Evolutionary conservation across 2,329 filamentous ascomycete species (phyloP).

Genomic region (Verticillium alfalfae): DNA sequence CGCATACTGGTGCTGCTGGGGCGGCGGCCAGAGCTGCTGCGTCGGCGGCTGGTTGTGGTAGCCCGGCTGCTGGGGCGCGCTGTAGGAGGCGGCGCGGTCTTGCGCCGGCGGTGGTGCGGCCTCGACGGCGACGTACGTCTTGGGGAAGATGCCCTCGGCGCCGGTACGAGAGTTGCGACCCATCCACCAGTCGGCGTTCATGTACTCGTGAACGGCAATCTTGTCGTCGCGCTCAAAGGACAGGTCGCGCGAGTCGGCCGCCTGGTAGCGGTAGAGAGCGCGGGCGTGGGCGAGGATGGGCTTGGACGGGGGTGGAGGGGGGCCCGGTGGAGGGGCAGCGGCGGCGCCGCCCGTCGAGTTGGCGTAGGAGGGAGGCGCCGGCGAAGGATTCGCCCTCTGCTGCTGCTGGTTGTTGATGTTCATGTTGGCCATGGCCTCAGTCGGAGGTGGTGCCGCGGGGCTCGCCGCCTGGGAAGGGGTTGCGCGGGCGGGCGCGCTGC

Average conservation of each 20-base stretch:
- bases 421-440: constrained; percentile 37
- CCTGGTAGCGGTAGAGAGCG: constrained; percentile 79
- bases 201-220: constrained; percentile 79
- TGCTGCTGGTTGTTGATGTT: constrained; percentile 17
- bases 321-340: constrained; percentile 12
- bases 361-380: constrained; percentile 46
- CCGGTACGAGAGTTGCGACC: constrained; percentile 79
- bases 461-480: constrained; percentile 21
- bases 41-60: constrained; percentile 16
- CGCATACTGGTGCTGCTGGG: constrained; percentile 17
- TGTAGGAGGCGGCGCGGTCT: constrained; percentile 31
- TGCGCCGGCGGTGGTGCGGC: constrained; percentile 41
- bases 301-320: constrained; percentile 33
- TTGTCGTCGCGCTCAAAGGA: constrained; percentile 75
- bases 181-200: constrained; percentile 98
- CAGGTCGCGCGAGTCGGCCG: constrained; percentile 75
- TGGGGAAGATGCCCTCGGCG: constrained; percentile 90
- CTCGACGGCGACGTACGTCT: constrained; percentile 76
- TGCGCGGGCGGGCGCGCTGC: constrained; percentile 28
- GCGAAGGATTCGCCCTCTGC: constrained; percentile 6
- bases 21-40: constrained; percentile 13
- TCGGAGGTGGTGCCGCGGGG: constrained; percentile 20
- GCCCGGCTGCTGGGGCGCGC: constrained; percentile 14
- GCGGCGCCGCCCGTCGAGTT: constrained; percentile 30
- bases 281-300: constrained; percentile 67